These are phyloP conservation scores for Cystobasidium sp. DNA, from an alignment of 1,284 basidiomycete species.

Conservation along the genomic window DNA sequence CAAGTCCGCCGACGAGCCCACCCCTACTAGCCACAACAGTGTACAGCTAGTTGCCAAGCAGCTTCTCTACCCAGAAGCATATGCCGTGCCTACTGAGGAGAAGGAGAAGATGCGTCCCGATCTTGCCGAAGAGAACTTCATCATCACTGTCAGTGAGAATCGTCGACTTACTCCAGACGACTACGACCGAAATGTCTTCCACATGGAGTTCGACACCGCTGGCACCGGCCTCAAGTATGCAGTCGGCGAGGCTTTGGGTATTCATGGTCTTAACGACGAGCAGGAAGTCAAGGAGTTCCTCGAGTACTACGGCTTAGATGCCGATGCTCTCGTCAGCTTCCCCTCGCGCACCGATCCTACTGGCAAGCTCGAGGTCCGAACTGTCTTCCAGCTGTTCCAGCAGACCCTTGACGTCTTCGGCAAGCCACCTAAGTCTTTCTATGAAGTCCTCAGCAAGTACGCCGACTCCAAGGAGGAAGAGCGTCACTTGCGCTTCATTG, in stretches of 20 bases:
- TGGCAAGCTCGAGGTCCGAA: conserved; percentile 71
- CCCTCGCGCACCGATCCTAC: conserved; percentile 62
- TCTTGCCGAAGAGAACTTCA: conserved; percentile 84
- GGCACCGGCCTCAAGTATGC: conserved; percentile 93
- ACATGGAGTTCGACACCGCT: conserved; percentile 91
- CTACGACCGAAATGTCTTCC: conserved; percentile 98
- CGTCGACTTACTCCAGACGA: conserved; percentile 89
- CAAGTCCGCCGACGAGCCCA: conserved; percentile 49
- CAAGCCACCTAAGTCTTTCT: conserved; percentile 93
- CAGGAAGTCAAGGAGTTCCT: conserved; percentile 88
- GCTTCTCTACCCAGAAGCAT: conserved; percentile 80
- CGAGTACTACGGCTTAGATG: conserved; percentile 85
- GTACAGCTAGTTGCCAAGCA: conserved; percentile 91
- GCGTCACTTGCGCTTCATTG: conserved; percentile 87
- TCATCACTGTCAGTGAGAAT: conserved; percentile 92
- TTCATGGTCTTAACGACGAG: conserved; percentile 97
- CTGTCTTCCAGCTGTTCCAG: conserved; percentile 92
- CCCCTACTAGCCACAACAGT: conserved; percentile 54
- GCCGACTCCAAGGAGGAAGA: conserved; percentile 76
- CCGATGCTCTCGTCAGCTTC: conserved; percentile 78
- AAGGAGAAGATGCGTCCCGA: conserved; percentile 70
- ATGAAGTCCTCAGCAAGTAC: conserved; percentile 79
- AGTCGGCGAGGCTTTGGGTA: conserved; percentile 93
- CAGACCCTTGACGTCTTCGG: conserved; percentile 97
- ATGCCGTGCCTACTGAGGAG: conserved; percentile 52